A percentile compares a stretch with the other conserved stretches of the same genome.
phyloP scores from a whole-genome alignment of 345 rosid species.

The Trapa bicornis region DNA sequence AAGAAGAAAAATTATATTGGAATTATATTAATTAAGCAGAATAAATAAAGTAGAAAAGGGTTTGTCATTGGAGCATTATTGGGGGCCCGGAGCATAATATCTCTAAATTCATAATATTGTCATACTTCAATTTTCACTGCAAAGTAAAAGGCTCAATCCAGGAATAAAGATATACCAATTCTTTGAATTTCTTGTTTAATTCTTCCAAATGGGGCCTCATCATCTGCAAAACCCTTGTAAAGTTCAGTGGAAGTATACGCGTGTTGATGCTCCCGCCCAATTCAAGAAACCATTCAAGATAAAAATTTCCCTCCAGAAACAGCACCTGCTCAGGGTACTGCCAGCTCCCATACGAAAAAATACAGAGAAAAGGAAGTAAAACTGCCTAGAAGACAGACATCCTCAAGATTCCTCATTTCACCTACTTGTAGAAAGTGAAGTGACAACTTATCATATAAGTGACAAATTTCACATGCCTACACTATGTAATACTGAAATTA shows the following conservation, averaged over 20 bases:
- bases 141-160: not conserved
- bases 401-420: not conserved
- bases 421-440: not conserved
- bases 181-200: conserved; percentile 21
- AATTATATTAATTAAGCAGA: not conserved
- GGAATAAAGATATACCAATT: conserved; percentile 15
- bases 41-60: not conserved
- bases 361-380: not conserved
- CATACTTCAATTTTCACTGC: not conserved
- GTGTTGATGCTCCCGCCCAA: not conserved
- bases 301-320: not conserved
- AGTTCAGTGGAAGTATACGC: not conserved
- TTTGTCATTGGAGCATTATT: not conserved
- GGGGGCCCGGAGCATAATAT: not conserved
- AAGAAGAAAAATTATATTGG: not conserved
- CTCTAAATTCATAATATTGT: not conserved
- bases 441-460: not conserved
- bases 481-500: not conserved
- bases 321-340: not conserved
- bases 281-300: not conserved
- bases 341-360: not conserved
- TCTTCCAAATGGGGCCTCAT: conserved; percentile 36
- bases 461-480: not conserved
- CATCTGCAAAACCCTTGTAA: conserved; percentile 16
- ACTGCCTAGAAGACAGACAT: not conserved